A percentile compares a stretch with the other conserved stretches of the same genome.
phyloP scores from a whole-genome alignment of 805 yeast species.

The Huiozyma sinensis region DNA sequence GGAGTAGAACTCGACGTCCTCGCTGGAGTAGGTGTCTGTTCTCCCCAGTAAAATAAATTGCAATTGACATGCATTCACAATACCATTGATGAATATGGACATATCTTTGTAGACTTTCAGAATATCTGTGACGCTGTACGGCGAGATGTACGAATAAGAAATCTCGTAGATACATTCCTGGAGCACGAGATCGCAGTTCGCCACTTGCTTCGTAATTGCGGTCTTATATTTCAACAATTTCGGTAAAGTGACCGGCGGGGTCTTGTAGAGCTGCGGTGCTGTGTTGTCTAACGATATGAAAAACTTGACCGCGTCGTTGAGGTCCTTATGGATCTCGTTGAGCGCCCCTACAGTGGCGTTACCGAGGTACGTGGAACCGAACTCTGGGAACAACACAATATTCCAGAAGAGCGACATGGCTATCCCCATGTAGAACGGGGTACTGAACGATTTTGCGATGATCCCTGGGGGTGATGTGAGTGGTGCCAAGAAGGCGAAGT shows the following conservation, averaged over 20 bases:
- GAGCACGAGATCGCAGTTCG: conserved; percentile 30
- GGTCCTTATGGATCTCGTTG: conserved; percentile 31
- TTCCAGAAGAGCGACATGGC: conserved; percentile 36
- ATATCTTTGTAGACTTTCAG: conserved; percentile 27
- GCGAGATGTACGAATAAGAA: conserved; percentile 38
- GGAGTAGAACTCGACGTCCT: conserved; percentile 12
- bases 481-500: conserved; percentile 36
- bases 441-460: conserved; percentile 30
- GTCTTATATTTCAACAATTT: conserved; percentile 28
- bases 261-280: conserved; percentile 9
- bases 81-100: conserved; percentile 30
- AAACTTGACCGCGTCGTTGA: conserved; percentile 31
- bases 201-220: conserved; percentile 26
- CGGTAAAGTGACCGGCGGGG: conserved; percentile 23
- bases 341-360: conserved; percentile 32
- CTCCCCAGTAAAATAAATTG: conserved; percentile 31
- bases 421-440: conserved; percentile 38
- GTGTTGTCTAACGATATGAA: conserved; percentile 24
- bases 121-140: conserved; percentile 30
- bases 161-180: conserved; percentile 41
- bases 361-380: conserved; percentile 41
- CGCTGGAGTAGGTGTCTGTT: conserved; percentile 4
- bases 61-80: conserved; percentile 39
- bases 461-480: conserved; percentile 23
- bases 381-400: conserved; percentile 38